phyloP scores from a whole-genome alignment of 75 land plant species.

The Adiantum capillusveneris region DNA sequence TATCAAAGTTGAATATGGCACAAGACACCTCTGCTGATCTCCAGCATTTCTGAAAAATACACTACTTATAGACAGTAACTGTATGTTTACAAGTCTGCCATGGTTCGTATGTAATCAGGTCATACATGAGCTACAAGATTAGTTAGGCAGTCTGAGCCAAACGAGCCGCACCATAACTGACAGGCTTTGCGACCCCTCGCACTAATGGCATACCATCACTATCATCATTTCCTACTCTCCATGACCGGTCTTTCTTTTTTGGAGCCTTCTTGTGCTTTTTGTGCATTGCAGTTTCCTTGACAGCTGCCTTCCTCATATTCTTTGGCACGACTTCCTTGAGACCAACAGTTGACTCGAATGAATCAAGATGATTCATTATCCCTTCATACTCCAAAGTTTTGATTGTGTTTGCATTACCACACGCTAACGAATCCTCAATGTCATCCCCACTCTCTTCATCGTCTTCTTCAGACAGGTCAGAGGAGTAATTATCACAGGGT shows the following conservation, averaged over 20 bases:
- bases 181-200: constrained; percentile 62
- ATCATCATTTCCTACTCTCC: constrained; percentile 72
- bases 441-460: constrained; percentile 9
- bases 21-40: too few species aligned
- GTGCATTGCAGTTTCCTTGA: constrained; percentile 29
- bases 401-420: neutral
- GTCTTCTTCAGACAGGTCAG: constrained; percentile 10
- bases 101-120: too few species aligned
- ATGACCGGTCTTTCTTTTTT: constrained; percentile 80
- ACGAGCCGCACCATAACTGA: constrained; percentile 45
- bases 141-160: neutral
- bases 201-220: constrained; percentile 83
- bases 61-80: too few species aligned
- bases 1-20: too few species aligned
- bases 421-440: constrained; percentile 5
- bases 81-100: too few species aligned
- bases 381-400: constrained; percentile 22
- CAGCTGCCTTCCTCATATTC: constrained; percentile 12
- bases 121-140: too few species aligned
- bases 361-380: constrained; percentile 50
- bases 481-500: constrained; percentile 20
- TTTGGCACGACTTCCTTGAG: constrained; percentile 4
- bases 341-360: constrained; percentile 46
- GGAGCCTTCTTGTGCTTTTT: constrained; percentile 85
- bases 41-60: too few species aligned